Conservation (phyloP, 441 rosid genomes). For the Arabidopsis lyrata region DNA sequence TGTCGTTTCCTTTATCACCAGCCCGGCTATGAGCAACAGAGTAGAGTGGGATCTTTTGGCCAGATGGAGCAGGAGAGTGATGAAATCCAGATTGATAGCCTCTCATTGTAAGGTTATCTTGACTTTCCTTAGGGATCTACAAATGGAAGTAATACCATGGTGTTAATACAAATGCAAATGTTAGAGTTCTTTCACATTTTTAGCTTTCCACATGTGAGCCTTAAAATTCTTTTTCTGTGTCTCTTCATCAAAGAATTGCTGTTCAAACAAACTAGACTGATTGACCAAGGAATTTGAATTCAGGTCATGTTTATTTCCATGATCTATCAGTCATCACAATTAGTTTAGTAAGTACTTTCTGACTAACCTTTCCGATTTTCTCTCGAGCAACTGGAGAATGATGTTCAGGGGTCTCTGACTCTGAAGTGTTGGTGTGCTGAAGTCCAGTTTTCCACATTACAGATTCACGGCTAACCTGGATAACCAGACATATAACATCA, state of each 20-base stretch:
- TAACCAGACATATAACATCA: slow-evolving; percentile 33
- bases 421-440: slow-evolving; percentile 40
- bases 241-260: slow-evolving; percentile 3
- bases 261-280: slow-evolving; percentile 1
- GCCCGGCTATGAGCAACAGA: slow-evolving; percentile 76
- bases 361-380: slow-evolving; percentile 43
- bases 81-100: slow-evolving; percentile 31
- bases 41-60: slow-evolving; percentile 70
- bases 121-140: slow-evolving; percentile 28
- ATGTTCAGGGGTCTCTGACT: slow-evolving; percentile 32
- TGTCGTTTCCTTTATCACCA: slow-evolving; percentile 91
- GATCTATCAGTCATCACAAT: not conserved
- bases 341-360: slow-evolving; percentile 5
- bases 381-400: slow-evolving; percentile 29
- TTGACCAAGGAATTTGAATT: slow-evolving; percentile 16
- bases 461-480: slow-evolving; percentile 66
- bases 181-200: slow-evolving; percentile 3
- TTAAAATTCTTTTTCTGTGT: not conserved
- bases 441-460: slow-evolving; percentile 71
- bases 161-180: slow-evolving; percentile 1
- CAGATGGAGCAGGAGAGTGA: slow-evolving; percentile 59
- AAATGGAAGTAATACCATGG: slow-evolving; percentile 30
- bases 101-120: not conserved
- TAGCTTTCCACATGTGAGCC: not conserved
- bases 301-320: slow-evolving; percentile 23